These are phyloP conservation scores for Verbena officinalis DNA, from an alignment of 257 asterid species.

Conservation along the genomic window DNA sequence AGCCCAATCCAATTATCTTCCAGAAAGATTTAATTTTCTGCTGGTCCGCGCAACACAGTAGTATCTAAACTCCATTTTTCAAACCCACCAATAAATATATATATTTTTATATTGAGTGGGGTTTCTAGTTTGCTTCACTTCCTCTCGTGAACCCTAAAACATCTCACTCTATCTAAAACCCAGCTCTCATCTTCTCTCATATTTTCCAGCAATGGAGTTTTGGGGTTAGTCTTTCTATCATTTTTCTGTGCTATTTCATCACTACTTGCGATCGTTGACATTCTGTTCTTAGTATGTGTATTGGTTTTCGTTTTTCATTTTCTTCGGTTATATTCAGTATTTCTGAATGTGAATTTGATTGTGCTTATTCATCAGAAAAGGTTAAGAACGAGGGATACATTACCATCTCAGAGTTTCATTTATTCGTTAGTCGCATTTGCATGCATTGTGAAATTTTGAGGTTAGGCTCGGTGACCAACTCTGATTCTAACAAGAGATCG, in stretches of 20 bases:
- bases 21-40: background rate
- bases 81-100: constrained; percentile 12
- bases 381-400: background rate
- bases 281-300: background rate
- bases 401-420: background rate
- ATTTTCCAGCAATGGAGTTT: constrained; percentile 39
- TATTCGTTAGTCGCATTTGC: background rate
- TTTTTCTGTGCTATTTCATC: background rate
- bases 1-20: constrained; percentile 11
- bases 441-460: background rate
- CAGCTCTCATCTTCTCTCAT: constrained; percentile 17
- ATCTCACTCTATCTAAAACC: constrained; percentile 25
- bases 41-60: background rate
- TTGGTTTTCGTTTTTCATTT: background rate
- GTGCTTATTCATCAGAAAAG: background rate
- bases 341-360: background rate
- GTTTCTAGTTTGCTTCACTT: constrained; percentile 21
- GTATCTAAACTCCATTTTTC: constrained; percentile 1
- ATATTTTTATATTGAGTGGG: background rate
- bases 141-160: constrained; percentile 35
- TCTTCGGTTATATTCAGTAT: background rate
- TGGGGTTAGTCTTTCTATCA: constrained; percentile 35
- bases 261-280: background rate
- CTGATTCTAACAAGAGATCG: background rate
- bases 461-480: background rate